phyloP scores from a whole-genome alignment of 2,329 filamentous ascomycete genomes.

The Penicillium sclerotiorum region DNA sequence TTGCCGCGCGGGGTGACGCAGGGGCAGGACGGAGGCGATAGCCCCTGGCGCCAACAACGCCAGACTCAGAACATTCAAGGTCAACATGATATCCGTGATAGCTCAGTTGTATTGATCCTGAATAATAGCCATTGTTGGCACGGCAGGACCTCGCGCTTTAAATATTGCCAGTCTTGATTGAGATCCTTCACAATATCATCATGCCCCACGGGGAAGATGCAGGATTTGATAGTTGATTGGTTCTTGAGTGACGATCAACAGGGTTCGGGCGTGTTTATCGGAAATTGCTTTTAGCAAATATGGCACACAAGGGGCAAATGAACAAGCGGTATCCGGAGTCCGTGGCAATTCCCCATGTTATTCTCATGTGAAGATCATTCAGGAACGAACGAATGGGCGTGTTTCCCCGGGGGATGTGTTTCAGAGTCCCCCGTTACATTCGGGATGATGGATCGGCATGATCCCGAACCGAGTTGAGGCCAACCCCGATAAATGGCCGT shows the following conservation, averaged over 20 bases:
- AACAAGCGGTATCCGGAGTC: not conserved
- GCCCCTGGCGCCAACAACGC: slow-evolving; percentile 7
- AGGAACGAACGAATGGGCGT: not conserved
- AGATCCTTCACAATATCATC: not conserved
- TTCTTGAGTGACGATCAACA: not conserved
- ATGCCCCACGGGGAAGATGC: not conserved
- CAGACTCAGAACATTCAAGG: slow-evolving; percentile 5
- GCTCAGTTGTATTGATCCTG: not conserved
- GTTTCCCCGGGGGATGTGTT: not conserved
- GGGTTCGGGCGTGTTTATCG: not conserved
- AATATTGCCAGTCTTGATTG: not conserved
- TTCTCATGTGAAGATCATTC: not conserved
- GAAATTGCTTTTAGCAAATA: slow-evolving; percentile 6
- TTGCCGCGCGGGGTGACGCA: slow-evolving; percentile 3
- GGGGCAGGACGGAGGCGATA: slow-evolving; percentile 3
- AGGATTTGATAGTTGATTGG: not conserved
- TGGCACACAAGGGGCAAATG: not conserved
- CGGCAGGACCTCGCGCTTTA: not conserved
- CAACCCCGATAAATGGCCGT: slow-evolving; percentile 9
- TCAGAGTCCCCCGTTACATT: slow-evolving; percentile 3
- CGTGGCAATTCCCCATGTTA: not conserved
- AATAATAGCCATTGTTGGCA: not conserved
- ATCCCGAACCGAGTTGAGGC: slow-evolving; percentile 11
- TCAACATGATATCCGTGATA: slow-evolving; percentile 1
- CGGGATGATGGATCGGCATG: slow-evolving; percentile 5